Base-by-base conservation (phyloP, 2,329 filamentous ascomycete genomes). In the Claviceps cyperi region DNA sequence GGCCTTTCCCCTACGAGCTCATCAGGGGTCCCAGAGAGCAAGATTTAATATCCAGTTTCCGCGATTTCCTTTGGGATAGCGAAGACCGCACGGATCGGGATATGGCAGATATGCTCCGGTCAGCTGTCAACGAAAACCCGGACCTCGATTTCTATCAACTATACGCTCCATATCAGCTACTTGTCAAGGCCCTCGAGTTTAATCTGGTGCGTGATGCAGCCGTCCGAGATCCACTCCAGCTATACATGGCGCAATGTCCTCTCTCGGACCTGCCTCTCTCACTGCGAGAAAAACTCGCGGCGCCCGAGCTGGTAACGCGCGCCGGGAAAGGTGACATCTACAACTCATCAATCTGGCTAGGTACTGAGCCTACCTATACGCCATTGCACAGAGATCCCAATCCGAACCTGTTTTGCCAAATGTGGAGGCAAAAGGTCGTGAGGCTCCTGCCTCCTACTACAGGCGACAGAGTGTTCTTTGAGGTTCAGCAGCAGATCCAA, bases 331-430 rank as follows among this genome's bases (percentile, higher is more conserved):
- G 87, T 2, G 90, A 96, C 62, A 67, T 96, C n/a, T 96, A 97
- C 62, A 78, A 76, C 58, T 83, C 84, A 0, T 94, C 86, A 57
- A 71, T 97, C 43, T 98, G 91, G 91, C 75, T 97, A 13, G 92
- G 92, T 1, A 72, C 83, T 14, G 80, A 88, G 39, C 88, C 88
- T 0, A 96, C 90, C 0, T 89, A 88, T 58, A 96, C 92, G 0
- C 89, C 92, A 3, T 71, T 95, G 3, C 92, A 98, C 65, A 79
- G 85, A 50, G 92, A 98, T 60, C 92, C 92, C 0, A 97, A 97
- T 59, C 88, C 88, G 0, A 98, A 98, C 61, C 59, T 96, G 0
- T 95, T 97, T 62, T 79, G 86, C 44, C 92, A 98, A 65, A 65
- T 97, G 13, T 79, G 78, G 15, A 80, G 86, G 4, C 66, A 62